Evolutionary conservation across 1,139 yeast genomes (phyloP).

Genomic region (Wickerhamomyces sp.): DNA sequence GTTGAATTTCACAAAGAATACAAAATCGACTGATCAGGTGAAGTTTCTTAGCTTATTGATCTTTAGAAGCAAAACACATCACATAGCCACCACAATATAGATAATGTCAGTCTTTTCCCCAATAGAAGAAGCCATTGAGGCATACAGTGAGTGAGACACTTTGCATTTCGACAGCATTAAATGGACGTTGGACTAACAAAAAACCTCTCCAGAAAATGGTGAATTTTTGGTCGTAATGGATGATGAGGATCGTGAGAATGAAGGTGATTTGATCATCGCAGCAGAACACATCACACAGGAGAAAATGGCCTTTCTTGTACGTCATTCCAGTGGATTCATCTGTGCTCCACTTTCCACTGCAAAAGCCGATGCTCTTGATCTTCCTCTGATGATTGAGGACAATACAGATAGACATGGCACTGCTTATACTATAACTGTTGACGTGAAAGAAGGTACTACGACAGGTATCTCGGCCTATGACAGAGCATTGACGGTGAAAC

Average conservation of each 20-base stretch:
- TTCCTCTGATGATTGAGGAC: constrained; percentile 62
- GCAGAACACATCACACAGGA: constrained; percentile 76
- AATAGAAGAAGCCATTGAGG: constrained; percentile 72
- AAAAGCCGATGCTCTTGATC: constrained; percentile 72
- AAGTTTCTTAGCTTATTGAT: too few species aligned
- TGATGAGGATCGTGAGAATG: constrained; percentile 93
- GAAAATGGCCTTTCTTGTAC: constrained; percentile 92
- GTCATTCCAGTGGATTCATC: constrained; percentile 86
- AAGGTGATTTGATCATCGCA: constrained; percentile 93
- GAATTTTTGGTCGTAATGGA: constrained; percentile 93
- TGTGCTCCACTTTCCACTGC: constrained; percentile 83
- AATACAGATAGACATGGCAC: constrained; percentile 85
- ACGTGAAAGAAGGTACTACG: constrained; percentile 81
- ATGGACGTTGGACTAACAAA: too few species aligned
- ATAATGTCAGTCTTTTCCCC: constrained; percentile 36
- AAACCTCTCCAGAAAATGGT: constrained; percentile 47
- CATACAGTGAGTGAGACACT: constrained; percentile 40
- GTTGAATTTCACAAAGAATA: too few species aligned
- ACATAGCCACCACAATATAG: too few species aligned
- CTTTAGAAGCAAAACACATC: too few species aligned
- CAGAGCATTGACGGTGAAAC: constrained; percentile 76
- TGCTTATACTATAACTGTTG: constrained; percentile 93
- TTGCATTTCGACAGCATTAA: background rate
- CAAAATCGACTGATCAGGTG: too few species aligned
- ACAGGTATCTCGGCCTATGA: constrained; percentile 97